These are phyloP conservation scores for Aspergillus uvarum DNA, from an alignment of 2,329 filamentous ascomycete genomes.

Conservation along the genomic window DNA sequence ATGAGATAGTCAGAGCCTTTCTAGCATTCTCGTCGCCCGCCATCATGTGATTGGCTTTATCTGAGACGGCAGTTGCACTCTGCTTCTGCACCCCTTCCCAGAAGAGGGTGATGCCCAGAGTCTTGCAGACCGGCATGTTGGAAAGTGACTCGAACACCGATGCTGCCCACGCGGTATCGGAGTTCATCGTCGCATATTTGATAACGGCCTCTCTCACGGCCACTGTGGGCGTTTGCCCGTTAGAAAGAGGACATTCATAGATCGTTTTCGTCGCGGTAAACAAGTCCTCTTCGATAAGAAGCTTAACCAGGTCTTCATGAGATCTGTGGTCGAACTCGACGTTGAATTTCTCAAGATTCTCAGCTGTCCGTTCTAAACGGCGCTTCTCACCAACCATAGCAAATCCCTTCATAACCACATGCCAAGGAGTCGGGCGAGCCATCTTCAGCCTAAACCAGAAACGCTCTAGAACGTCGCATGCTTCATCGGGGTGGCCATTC, in stretches of 20 bases:
- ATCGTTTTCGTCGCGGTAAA: slow-evolving; percentile 65
- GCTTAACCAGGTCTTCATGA: slow-evolving; percentile 57
- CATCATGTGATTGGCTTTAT: slow-evolving; percentile 70
- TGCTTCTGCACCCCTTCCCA: slow-evolving; percentile 74
- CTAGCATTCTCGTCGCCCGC: slow-evolving; percentile 45
- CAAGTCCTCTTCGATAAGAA: slow-evolving; percentile 61
- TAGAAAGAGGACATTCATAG: slow-evolving; percentile 59
- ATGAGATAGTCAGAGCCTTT: slow-evolving; percentile 62
- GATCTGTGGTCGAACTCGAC: slow-evolving; percentile 46
- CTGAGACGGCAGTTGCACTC: slow-evolving; percentile 68
- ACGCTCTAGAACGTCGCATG: slow-evolving; percentile 47
- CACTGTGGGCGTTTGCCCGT: slow-evolving; percentile 43
- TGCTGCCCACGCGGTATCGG: slow-evolving; percentile 62
- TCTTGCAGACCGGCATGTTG: slow-evolving; percentile 51
- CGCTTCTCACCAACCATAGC: slow-evolving; percentile 58
- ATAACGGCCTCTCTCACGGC: slow-evolving; percentile 57
- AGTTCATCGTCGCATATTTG: slow-evolving; percentile 60
- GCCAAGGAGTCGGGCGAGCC: slow-evolving; percentile 43
- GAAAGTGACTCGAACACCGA: slow-evolving; percentile 55
- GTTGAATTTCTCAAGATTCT: slow-evolving; percentile 54
- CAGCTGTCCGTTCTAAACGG: slow-evolving; percentile 57
- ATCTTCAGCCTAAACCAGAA: slow-evolving; percentile 39
- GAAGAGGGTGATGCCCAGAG: slow-evolving; percentile 72
- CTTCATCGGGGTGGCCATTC: slow-evolving; percentile 58
- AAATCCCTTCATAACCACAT: slow-evolving; percentile 60